Percentiles rank a stretch among this genome's conserved stretches.
These are phyloP conservation scores for Diophrys appendiculata DNA, from an alignment of 73 alveolate species.

Conservation along the genomic window DNA sequence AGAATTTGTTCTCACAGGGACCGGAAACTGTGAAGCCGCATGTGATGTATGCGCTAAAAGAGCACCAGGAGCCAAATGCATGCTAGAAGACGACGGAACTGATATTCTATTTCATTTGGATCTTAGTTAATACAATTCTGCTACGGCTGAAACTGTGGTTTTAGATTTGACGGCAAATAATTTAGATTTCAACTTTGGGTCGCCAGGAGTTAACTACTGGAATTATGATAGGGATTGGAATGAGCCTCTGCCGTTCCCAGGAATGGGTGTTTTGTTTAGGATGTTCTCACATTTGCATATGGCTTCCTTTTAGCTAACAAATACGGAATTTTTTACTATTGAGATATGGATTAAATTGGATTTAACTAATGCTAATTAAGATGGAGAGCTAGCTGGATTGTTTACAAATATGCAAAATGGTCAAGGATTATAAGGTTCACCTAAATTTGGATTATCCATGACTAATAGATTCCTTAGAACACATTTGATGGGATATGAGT, in stretches of 20 bases:
- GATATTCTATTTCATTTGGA: too few species aligned
- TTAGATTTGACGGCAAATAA: neutral
- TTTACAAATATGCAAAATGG: neutral
- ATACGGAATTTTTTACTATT: neutral
- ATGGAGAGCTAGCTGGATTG: neutral
- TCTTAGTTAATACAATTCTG: neutral
- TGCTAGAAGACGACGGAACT: too few species aligned
- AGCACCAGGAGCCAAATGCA: too few species aligned
- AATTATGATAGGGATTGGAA: neutral
- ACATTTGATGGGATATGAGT: neutral
- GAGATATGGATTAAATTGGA: neutral
- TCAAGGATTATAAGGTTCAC: neutral
- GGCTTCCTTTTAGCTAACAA: too few species aligned
- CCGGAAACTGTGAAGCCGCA: too few species aligned
- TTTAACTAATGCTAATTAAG: neutral
- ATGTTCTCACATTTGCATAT: neutral
- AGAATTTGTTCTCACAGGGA: too few species aligned
- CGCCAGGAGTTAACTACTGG: neutral
- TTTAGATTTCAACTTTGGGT: neutral
- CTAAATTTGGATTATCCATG: neutral
- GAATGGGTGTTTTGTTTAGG: neutral
- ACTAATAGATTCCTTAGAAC: neutral
- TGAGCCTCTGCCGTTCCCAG: neutral
- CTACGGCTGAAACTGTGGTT: neutral
- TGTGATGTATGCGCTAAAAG: too few species aligned